Percentiles rank a stretch among this genome's conserved stretches.
Conservation (phyloP, 75 land plant species). For the Sequoiadendron giganteum region DNA sequence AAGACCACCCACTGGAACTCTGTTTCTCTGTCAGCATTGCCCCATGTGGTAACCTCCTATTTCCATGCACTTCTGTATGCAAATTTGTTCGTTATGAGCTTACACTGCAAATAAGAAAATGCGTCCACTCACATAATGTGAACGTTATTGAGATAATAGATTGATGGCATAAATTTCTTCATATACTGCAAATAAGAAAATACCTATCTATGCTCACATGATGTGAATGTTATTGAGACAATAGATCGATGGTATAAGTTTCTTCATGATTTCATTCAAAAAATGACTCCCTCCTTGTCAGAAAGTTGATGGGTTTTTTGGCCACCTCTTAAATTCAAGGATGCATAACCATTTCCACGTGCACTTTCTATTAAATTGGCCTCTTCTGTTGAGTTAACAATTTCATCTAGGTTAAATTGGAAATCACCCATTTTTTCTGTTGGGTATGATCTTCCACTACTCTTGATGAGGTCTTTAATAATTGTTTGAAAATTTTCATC, state of each 20-base stretch:
- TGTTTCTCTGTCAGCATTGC: not conserved
- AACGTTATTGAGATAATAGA: not conserved
- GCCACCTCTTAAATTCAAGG: not conserved
- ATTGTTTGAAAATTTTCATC: slow-evolving; percentile 53
- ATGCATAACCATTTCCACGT: not conserved
- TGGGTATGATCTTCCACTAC: slow-evolving; percentile 76
- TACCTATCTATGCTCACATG: not conserved
- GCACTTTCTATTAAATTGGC: not conserved
- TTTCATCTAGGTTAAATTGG: not conserved
- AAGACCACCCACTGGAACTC: not conserved
- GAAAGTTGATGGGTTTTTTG: not conserved
- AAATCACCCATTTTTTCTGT: not conserved
- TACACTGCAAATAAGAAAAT: not conserved
- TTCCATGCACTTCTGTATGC: not conserved
- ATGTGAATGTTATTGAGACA: not conserved
- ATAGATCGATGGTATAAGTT: not conserved
- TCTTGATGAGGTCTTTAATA: slow-evolving; percentile 46
- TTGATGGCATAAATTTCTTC: not conserved
- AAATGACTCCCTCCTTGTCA: not conserved
- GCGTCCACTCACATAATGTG: not conserved
- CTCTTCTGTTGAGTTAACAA: not conserved
- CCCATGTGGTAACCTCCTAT: not conserved
- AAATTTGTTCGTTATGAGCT: not conserved
- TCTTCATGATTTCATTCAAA: not conserved
- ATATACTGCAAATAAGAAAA: not conserved